These are phyloP conservation scores for Aphanomyces euteiches DNA, from an alignment of 352 stramenopile genomes.

Conservation along the genomic window DNA sequence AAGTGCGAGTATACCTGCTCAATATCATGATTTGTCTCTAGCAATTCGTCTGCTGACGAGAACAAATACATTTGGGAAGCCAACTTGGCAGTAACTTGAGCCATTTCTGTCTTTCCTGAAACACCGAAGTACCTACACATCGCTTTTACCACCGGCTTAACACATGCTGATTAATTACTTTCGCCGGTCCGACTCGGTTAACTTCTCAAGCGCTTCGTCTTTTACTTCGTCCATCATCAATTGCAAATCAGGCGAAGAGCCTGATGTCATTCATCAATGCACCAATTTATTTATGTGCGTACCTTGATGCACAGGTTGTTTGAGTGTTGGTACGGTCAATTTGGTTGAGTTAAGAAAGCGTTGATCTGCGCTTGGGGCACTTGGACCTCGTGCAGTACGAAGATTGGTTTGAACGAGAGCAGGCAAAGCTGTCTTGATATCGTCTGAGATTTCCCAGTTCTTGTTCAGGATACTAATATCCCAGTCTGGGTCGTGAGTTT, in stretches of 20 bases:
- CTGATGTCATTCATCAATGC: too few relatives aligned
- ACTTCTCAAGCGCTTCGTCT: slow-evolving; percentile 17
- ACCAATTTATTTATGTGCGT: background rate
- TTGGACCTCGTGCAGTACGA: background rate
- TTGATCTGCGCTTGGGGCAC: background rate
- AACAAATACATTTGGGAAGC: slow-evolving; percentile 29
- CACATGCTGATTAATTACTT: slow-evolving; percentile 4
- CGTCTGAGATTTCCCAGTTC: slow-evolving; percentile 66
- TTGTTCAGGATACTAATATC: slow-evolving; percentile 71
- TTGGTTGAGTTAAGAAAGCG: slow-evolving; percentile 22
- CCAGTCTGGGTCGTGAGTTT: slow-evolving; percentile 38
- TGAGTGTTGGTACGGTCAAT: slow-evolving; percentile 21
- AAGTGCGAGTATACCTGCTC: slow-evolving; percentile 7
- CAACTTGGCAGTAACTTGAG: slow-evolving; percentile 10
- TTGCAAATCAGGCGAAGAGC: background rate
- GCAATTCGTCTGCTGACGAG: slow-evolving; percentile 17
- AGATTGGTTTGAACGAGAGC: slow-evolving; percentile 52
- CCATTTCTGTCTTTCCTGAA: slow-evolving; percentile 19
- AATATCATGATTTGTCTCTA: slow-evolving; percentile 8
- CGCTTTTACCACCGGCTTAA: background rate
- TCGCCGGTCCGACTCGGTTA: slow-evolving; percentile 10
- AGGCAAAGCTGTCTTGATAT: slow-evolving; percentile 53
- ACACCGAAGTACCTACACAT: slow-evolving; percentile 24
- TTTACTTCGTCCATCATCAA: slow-evolving; percentile 23
- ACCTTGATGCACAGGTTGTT: background rate